phyloP scores from a whole-genome alignment of 768 basidiomycete genomes.

The Astraeus odoratus region DNA sequence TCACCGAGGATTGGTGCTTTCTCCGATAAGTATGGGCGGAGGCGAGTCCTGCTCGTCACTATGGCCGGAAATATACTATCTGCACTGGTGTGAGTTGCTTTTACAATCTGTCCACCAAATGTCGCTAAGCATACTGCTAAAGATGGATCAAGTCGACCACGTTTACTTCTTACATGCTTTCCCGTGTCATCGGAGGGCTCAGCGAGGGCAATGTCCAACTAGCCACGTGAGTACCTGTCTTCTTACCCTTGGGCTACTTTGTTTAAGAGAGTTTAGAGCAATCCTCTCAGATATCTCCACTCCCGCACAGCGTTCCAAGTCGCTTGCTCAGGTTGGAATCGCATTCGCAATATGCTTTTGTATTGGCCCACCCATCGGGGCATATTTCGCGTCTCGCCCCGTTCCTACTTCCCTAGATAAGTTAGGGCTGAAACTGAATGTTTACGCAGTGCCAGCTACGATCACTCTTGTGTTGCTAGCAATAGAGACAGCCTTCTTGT shows the following conservation, averaged over 20 bases:
- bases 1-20: conserved; percentile 77
- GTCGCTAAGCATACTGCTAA: not conserved
- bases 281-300: conserved; percentile 90
- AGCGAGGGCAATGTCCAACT: conserved; percentile 98
- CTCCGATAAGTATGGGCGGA: conserved; percentile 88
- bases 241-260: not conserved
- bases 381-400: conserved; percentile 89
- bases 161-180: conserved; percentile 85
- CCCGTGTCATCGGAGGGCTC: conserved; percentile 85
- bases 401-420: conserved; percentile 51
- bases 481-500: conserved; percentile 75
- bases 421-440: conserved; percentile 65
- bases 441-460: conserved; percentile 86
- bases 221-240: conserved; percentile 62
- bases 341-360: conserved; percentile 95
- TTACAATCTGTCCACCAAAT: conserved; percentile 2
- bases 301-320: conserved; percentile 70
- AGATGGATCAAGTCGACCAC: conserved; percentile 90
- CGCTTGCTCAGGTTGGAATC: conserved; percentile 89
- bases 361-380: conserved; percentile 89
- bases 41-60: conserved; percentile 69
- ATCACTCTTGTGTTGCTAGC: conserved; percentile 73
- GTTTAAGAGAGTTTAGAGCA: conserved; percentile 45
- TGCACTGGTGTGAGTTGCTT: conserved; percentile 62
- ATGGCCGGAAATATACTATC: conserved; percentile 94